Evolutionary conservation across 345 rosid genomes (phyloP).

Genomic region (Leavenworthia alabamica): DNA sequence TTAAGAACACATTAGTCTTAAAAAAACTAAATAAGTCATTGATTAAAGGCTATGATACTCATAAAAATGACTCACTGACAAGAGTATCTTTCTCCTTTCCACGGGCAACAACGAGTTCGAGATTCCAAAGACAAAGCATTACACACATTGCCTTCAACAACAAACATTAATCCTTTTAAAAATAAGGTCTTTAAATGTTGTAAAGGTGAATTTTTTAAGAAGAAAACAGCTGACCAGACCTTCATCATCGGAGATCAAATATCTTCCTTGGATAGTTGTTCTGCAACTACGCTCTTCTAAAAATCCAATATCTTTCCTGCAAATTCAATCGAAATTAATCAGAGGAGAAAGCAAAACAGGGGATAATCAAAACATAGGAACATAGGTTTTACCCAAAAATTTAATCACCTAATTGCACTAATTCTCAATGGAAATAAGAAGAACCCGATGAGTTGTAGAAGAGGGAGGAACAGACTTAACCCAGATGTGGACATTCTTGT

Average conservation of each 20-base stretch:
- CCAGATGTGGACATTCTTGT: slow-evolving; percentile 40
- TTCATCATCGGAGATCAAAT: slow-evolving; percentile 68
- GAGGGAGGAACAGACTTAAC: slow-evolving; percentile 20
- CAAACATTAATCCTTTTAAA: background rate
- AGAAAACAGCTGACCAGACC: slow-evolving; percentile 45
- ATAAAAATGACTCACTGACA: slow-evolving; percentile 68
- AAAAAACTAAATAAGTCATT: background rate
- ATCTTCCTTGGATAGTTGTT: slow-evolving; percentile 85
- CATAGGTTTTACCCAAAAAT: background rate
- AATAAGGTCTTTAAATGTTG: background rate
- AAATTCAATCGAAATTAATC: slow-evolving; percentile 7
- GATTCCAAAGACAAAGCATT: slow-evolving; percentile 75
- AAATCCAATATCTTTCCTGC: slow-evolving; percentile 60
- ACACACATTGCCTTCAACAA: slow-evolving; percentile 66
- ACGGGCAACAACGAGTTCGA: slow-evolving; percentile 70
- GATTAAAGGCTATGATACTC: background rate
- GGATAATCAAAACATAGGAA: background rate
- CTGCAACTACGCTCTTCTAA: slow-evolving; percentile 46
- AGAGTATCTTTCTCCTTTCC: slow-evolving; percentile 76
- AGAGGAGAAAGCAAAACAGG: background rate
- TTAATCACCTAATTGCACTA: slow-evolving; percentile 49
- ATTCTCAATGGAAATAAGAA: slow-evolving; percentile 26
- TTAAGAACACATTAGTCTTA: background rate
- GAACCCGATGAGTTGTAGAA: slow-evolving; percentile 33
- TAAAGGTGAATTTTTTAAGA: background rate